These are phyloP conservation scores for Calendula officinalis DNA, from an alignment of 129 eudicot genomes.

Conservation along the genomic window DNA sequence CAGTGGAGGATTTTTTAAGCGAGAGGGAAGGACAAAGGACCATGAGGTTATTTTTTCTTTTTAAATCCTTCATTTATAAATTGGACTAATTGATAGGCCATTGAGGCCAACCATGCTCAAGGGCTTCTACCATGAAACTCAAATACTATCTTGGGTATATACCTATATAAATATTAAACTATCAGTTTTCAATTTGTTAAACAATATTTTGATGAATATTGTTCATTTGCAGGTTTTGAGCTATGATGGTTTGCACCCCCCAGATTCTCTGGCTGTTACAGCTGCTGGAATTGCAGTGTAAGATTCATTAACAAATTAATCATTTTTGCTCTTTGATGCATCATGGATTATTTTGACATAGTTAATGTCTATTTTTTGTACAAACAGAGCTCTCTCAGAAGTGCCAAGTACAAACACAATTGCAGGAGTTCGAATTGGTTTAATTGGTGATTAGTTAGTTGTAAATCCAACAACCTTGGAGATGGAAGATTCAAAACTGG, in stretches of 20 bases:
- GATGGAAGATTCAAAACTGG: slow-evolving; percentile 86
- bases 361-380: slow-evolving; percentile 18
- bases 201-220: no score
- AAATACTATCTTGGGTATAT: slow-evolving; percentile 93
- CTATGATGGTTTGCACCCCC: slow-evolving; percentile 95
- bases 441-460: slow-evolving; percentile 69
- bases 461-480: slow-evolving; percentile 90
- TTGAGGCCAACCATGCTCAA: slow-evolving; percentile 93
- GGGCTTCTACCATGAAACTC: slow-evolving; percentile 98
- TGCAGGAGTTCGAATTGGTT: slow-evolving; percentile 96
- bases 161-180: neutral
- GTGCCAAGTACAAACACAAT: slow-evolving; percentile 69
- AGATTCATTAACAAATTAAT: slow-evolving; percentile 25
- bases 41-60: slow-evolving; percentile 66
- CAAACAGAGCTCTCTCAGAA: slow-evolving; percentile 87
- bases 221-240: slow-evolving; percentile 72
- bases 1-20: slow-evolving; percentile 97
- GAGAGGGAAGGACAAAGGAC: slow-evolving; percentile 93
- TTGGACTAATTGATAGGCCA: slow-evolving; percentile 81
- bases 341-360: slow-evolving; percentile 12
- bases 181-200: no score
- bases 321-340: slow-evolving; percentile 4
- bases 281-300: slow-evolving; percentile 99
- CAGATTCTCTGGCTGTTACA: slow-evolving; percentile 95
- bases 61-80: neutral